Percentiles rank a stretch among this genome's conserved stretches.
Evolutionary conservation across 2,329 filamentous ascomycete genomes (phyloP).

Genomic region (Arthroderma uncinatum): DNA sequence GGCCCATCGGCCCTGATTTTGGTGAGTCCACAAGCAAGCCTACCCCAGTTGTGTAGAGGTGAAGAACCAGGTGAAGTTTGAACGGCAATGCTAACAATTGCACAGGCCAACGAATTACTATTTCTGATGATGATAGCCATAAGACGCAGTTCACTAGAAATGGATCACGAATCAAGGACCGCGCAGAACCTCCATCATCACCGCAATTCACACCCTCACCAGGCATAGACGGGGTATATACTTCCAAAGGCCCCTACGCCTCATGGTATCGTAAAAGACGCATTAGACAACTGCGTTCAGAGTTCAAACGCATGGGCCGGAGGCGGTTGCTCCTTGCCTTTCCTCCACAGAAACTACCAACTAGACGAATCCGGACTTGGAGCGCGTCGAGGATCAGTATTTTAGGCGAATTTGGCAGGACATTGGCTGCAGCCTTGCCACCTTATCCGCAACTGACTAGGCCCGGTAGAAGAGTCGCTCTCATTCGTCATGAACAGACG

Average conservation of each 20-base stretch:
- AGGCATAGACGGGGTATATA: background rate
- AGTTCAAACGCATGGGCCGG: constrained; percentile 3
- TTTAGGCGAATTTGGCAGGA: background rate
- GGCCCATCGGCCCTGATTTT: background rate
- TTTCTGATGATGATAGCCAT: background rate
- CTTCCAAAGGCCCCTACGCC: background rate
- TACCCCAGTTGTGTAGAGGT: too few species aligned
- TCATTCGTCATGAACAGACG: background rate
- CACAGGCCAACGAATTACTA: background rate
- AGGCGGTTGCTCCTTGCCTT: background rate
- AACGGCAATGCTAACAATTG: background rate
- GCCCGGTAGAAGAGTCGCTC: constrained; percentile 6
- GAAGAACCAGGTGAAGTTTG: too few species aligned
- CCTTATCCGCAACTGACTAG: constrained; percentile 9
- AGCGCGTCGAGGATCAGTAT: background rate
- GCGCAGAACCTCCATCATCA: background rate
- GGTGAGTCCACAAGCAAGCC: background rate
- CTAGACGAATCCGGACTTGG: constrained; percentile 11
- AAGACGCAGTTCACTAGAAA: background rate
- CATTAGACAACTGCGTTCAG: background rate
- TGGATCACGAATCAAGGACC: background rate
- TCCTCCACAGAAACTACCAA: background rate
- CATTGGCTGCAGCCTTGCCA: background rate
- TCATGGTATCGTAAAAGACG: background rate
- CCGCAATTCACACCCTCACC: background rate